Evolutionary conservation across 352 stramenopile genomes (phyloP).

Genomic region (Phytopythium aichiense): DNA sequence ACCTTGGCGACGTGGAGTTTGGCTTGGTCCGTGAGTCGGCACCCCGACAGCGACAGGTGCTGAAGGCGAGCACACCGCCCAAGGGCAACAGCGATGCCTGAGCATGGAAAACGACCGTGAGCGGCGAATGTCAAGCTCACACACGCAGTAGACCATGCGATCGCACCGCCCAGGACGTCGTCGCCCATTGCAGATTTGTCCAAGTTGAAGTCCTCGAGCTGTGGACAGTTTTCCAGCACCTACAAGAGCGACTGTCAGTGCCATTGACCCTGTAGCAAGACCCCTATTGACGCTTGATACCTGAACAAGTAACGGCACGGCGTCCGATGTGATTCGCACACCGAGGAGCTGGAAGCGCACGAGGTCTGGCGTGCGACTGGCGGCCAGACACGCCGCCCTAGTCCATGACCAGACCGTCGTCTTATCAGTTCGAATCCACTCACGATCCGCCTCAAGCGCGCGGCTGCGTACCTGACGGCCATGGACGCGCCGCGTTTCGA

Average conservation of each 20-base stretch:
- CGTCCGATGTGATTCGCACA: slow-evolving; percentile 17
- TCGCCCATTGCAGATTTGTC: slow-evolving; percentile 18
- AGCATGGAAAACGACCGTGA: neutral
- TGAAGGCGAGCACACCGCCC: slow-evolving; percentile 35
- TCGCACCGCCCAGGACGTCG: slow-evolving; percentile 21
- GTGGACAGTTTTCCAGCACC: slow-evolving; percentile 24
- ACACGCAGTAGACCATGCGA: neutral
- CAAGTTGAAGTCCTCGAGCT: slow-evolving; percentile 24
- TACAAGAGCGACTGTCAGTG: neutral
- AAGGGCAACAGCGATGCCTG: slow-evolving; percentile 34
- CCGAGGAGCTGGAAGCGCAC: slow-evolving; percentile 34
- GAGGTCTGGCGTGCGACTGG: slow-evolving; percentile 24
- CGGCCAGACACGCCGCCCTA: slow-evolving; percentile 24
- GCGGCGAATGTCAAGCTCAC: neutral
- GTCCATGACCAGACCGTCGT: neutral
- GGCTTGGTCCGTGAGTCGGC: slow-evolving; percentile 45
- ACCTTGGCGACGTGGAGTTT: slow-evolving; percentile 54
- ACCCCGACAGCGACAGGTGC: slow-evolving; percentile 39
- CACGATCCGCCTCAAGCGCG: neutral
- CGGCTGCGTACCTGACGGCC: slow-evolving; percentile 24
- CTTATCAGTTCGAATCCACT: neutral
- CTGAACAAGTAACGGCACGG: slow-evolving; percentile 25
- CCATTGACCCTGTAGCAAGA: neutral
- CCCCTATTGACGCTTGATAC: slow-evolving; percentile 1
- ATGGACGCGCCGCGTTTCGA: slow-evolving; percentile 27